Evolutionary conservation across 148 eudicot genomes (phyloP).

Genomic region (Chenopodium berlandieri): DNA sequence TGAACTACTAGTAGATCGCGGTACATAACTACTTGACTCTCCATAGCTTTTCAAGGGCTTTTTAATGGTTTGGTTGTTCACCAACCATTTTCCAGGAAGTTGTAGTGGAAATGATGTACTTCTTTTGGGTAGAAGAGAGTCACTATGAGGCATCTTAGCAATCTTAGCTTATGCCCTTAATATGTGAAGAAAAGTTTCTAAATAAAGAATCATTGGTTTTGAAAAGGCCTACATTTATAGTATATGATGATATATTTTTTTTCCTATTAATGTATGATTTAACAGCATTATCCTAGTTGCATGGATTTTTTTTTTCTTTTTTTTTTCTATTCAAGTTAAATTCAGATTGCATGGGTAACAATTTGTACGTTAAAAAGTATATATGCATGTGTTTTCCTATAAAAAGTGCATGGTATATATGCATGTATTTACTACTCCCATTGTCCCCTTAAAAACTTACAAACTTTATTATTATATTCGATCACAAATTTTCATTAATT

Average conservation of each 20-base stretch:
- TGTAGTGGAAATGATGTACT: constrained; percentile 26
- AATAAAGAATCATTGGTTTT: neutral
- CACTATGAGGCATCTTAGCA: constrained; percentile 21
- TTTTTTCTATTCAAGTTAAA: neutral
- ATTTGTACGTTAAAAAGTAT: neutral
- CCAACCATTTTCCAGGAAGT: constrained; percentile 24
- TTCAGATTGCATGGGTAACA: constrained; percentile 1
- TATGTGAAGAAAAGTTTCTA: neutral
- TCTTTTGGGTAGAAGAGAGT: constrained; percentile 21
- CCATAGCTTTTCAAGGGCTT: constrained; percentile 10
- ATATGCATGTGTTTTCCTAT: neutral
- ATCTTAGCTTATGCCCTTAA: constrained; percentile 9
- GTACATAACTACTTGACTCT: neutral
- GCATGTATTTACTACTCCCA: too few species aligned
- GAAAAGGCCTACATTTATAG: constrained; percentile 17
- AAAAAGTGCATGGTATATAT: too few species aligned
- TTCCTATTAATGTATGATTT: neutral
- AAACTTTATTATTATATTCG: too few species aligned
- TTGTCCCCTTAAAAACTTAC: too few species aligned
- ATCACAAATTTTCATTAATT: too few species aligned
- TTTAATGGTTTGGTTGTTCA: constrained; percentile 26
- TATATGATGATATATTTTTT: neutral
- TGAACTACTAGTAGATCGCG: neutral
- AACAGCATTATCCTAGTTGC: constrained; percentile 10
- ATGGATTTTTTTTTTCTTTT: neutral